Conservation (phyloP, 345 rosid species). For the Limnanthes douglasii region DNA sequence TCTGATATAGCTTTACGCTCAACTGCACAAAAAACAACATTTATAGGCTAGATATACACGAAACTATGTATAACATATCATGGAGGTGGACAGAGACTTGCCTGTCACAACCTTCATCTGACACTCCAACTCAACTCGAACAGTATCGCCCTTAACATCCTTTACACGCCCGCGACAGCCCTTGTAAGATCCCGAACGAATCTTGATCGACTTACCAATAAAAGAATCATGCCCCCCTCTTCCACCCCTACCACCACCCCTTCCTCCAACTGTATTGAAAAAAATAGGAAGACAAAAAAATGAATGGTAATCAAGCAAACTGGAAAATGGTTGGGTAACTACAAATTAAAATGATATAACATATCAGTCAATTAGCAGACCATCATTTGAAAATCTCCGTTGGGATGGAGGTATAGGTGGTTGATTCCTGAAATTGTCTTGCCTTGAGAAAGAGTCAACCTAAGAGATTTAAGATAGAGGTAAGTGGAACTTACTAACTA, state of each 20-base stretch:
- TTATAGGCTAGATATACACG: constrained; percentile 9
- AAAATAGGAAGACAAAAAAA: constrained; percentile 5
- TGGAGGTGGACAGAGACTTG: constrained; percentile 19
- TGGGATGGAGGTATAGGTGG: constrained; percentile 65
- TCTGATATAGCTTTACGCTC: constrained; percentile 64
- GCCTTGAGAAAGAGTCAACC: constrained; percentile 63
- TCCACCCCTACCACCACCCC: constrained; percentile 83
- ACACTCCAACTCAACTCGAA: constrained; percentile 85
- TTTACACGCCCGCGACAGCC: constrained; percentile 85
- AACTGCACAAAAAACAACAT: constrained; percentile 36
- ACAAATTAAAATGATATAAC: no score
- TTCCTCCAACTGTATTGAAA: constrained; percentile 54
- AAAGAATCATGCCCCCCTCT: constrained; percentile 70
- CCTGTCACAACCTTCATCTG: constrained; percentile 91
- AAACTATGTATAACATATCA: constrained; percentile 7
- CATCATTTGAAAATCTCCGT: constrained; percentile 64
- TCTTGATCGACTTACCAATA: constrained; percentile 66
- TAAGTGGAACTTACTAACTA: constrained; percentile 80
- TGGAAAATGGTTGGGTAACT: no score
- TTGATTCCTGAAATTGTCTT: constrained; percentile 39
- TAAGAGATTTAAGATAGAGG: no score
- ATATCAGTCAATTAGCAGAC: constrained; percentile 49
- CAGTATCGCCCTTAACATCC: constrained; percentile 63
- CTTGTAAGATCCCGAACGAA: constrained; percentile 71
- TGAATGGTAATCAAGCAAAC: no score